Percentiles rank a stretch among this genome's conserved stretches.
phyloP scores from a whole-genome alignment of 352 stramenopile genomes.

The Globisporangium irregulare region DNA sequence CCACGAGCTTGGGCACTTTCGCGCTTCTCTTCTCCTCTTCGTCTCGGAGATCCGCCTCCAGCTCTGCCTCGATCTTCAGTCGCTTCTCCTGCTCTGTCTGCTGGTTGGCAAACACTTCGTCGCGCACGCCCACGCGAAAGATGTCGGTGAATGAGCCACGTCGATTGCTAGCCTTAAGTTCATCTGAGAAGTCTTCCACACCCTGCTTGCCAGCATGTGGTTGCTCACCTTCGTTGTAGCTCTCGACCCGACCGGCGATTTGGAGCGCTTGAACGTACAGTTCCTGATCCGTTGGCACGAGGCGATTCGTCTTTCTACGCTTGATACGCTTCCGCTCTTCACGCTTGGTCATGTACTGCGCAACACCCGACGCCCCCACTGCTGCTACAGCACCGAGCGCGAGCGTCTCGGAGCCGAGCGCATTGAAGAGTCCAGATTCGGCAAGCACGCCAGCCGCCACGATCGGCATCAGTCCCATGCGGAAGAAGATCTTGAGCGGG shows the following conservation, averaged over 20 bases:
- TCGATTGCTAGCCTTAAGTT: background rate
- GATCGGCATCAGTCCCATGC: slow-evolving; percentile 68
- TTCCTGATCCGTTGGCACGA: slow-evolving; percentile 29
- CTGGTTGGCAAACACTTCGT: slow-evolving; percentile 20
- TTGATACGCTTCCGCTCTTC: slow-evolving; percentile 15
- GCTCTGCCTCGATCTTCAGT: slow-evolving; percentile 18
- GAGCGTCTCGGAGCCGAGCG: slow-evolving; percentile 44
- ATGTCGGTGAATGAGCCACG: slow-evolving; percentile 39
- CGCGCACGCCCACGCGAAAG: slow-evolving; percentile 16
- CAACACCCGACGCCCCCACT: slow-evolving; percentile 42
- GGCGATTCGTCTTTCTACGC: slow-evolving; percentile 23
- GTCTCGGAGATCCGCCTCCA: slow-evolving; percentile 14
- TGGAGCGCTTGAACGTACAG: slow-evolving; percentile 18
- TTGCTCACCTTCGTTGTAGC: slow-evolving; percentile 4
- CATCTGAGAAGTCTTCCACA: background rate
- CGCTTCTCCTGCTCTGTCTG: slow-evolving; percentile 18
- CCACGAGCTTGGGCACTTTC: slow-evolving; percentile 35
- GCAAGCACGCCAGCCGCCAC: slow-evolving; percentile 49
- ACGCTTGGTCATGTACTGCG: slow-evolving; percentile 43
- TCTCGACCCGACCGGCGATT: slow-evolving; percentile 17
- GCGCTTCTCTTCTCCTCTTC: background rate
- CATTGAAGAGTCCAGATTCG: slow-evolving; percentile 53
- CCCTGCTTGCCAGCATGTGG: slow-evolving; percentile 8
- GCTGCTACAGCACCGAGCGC: slow-evolving; percentile 40
- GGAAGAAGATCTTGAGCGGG: slow-evolving; percentile 68